Evolutionary conservation across 495 filamentous ascomycete genomes (phyloP).

Genomic region (Pseudomonodictys pantanalensis): DNA sequence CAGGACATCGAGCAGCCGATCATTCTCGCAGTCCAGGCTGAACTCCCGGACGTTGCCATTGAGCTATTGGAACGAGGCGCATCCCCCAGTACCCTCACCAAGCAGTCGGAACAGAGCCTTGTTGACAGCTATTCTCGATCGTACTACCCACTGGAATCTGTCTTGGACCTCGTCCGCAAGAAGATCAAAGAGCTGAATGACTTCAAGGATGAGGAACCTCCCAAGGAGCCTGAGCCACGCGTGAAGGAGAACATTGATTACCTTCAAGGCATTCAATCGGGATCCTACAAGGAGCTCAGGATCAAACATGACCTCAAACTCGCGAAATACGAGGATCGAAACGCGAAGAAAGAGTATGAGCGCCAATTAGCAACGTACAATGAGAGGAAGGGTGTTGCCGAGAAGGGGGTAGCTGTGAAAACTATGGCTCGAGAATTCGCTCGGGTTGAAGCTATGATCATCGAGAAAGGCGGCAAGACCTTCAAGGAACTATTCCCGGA

Average conservation of each 20-base stretch:
- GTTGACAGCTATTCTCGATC: conserved; percentile 16
- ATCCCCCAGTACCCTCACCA: conserved; percentile 53
- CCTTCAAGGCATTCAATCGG: conserved; percentile 45
- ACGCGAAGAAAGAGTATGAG: conserved; percentile 35
- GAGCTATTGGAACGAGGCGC: conserved; percentile 59
- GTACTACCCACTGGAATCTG: conserved; percentile 40
- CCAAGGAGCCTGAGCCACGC: conserved; percentile 28
- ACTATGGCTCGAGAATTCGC: conserved; percentile 51
- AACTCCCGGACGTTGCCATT: conserved; percentile 52
- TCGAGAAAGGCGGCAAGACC: conserved; percentile 59
- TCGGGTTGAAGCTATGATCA: conserved; percentile 51
- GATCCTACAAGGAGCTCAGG: conserved; percentile 54
- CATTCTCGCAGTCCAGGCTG: conserved; percentile 52
- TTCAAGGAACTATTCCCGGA: conserved; percentile 63
- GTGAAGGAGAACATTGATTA: conserved; percentile 42
- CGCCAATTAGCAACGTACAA: conserved; percentile 32
- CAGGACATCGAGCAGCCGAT: conserved; percentile 55
- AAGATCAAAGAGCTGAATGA: conserved; percentile 49
- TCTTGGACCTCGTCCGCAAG: conserved; percentile 56
- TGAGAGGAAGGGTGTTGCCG: conserved; percentile 40
- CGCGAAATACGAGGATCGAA: conserved; percentile 21
- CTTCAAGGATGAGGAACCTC: conserved; percentile 40
- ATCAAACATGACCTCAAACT: conserved; percentile 41
- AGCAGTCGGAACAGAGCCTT: conserved; percentile 38
- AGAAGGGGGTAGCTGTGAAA: conserved; percentile 54